Conservation (phyloP, 345 rosid species). For the Moricandia moricandioides region DNA sequence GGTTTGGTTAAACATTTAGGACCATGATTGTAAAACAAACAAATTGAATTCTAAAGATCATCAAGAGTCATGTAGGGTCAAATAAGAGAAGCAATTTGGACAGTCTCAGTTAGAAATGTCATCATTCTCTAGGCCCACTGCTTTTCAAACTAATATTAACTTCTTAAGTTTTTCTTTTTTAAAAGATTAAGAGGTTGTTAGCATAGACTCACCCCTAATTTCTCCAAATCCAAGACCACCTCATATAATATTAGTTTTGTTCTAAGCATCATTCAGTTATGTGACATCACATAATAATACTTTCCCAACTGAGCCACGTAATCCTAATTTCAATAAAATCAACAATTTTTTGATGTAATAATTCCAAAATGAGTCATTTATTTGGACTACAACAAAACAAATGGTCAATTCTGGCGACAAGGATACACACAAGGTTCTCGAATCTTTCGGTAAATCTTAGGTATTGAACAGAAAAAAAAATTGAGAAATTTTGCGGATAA, state of each 20-base stretch:
- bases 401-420: slow-evolving; percentile 20
- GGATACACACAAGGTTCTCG: slow-evolving; percentile 5
- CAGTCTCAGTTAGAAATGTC: background rate
- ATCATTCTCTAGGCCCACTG: slow-evolving; percentile 14
- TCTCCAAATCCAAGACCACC: background rate
- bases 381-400: slow-evolving; percentile 15
- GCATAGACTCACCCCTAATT: background rate
- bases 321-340: background rate
- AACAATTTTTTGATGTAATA: background rate
- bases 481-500: slow-evolving; percentile 9
- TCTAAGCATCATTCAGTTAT: background rate
- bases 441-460: slow-evolving; percentile 9
- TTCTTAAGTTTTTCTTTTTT: background rate
- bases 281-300: background rate
- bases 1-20: background rate
- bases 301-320: background rate
- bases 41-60: background rate
- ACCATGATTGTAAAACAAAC: background rate
- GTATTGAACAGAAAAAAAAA: background rate
- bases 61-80: background rate
- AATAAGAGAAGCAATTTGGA: slow-evolving; percentile 1
- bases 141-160: background rate
- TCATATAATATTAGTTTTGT: background rate
- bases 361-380: background rate
- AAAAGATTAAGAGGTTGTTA: background rate